Evolutionary conservation across 805 yeast genomes (phyloP).

Genomic region (Ogataea methanolica): DNA sequence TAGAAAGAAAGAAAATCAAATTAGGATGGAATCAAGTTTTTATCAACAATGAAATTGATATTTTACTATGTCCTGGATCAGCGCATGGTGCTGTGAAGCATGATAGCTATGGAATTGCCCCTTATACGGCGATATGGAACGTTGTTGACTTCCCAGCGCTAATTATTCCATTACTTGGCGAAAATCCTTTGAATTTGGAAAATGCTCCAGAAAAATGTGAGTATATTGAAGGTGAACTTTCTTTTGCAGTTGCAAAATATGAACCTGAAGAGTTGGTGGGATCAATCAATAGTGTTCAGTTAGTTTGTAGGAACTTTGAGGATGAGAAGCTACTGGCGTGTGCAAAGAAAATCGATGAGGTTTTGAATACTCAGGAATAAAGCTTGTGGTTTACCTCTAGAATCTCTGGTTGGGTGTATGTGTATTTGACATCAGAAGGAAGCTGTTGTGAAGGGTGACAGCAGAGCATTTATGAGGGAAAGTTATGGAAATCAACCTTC

Average conservation of each 20-base stretch:
- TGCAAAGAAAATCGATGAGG: background rate
- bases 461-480: no score
- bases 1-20: background rate
- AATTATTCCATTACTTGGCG: constrained; percentile 36
- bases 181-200: constrained; percentile 26
- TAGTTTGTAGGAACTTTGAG: constrained; percentile 49
- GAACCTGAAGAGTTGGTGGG: constrained; percentile 50
- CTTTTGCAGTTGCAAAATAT: constrained; percentile 39
- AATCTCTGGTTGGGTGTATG: no score
- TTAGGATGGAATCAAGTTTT: constrained; percentile 7
- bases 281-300: constrained; percentile 58
- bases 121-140: constrained; percentile 18
- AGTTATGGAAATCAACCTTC: no score
- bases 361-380: background rate
- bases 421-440: no score
- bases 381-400: no score
- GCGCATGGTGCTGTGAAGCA: constrained; percentile 17
- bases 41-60: constrained; percentile 6
- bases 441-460: no score
- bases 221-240: constrained; percentile 34
- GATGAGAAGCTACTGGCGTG: constrained; percentile 44
- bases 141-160: constrained; percentile 34
- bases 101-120: constrained; percentile 13
- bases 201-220: constrained; percentile 7
- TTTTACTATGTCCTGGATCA: constrained; percentile 13